Percentiles rank a stretch among this genome's conserved stretches.
phyloP scores from a whole-genome alignment of 2,329 filamentous ascomycete genomes.

The Aphanocladium album region DNA sequence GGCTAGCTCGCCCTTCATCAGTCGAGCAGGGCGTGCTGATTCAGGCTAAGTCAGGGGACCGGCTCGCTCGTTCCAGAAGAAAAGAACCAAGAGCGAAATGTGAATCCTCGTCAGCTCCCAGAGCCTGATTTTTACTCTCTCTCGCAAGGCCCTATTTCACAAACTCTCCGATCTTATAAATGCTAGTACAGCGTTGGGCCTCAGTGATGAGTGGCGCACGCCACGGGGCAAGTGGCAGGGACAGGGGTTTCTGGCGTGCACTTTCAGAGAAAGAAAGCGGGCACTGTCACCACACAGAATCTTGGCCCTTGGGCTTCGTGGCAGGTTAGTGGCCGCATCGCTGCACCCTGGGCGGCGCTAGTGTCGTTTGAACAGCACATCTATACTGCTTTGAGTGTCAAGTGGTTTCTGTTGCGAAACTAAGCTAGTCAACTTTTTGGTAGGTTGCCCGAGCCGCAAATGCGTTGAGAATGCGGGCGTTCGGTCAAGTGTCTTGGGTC shows the following conservation, averaged over 20 bases:
- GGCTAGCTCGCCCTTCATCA: neutral
- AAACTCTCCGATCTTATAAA: neutral
- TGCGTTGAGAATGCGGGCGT: neutral
- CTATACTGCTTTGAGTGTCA: neutral
- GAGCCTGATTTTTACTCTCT: neutral
- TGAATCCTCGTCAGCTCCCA: neutral
- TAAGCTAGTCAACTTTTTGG: conserved; percentile 6
- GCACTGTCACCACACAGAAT: neutral
- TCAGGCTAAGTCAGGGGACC: neutral
- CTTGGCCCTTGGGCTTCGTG: neutral
- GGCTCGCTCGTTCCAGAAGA: neutral
- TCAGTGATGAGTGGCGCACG: conserved; percentile 3
- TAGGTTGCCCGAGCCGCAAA: neutral
- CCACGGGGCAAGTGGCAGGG: neutral
- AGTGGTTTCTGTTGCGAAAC: neutral
- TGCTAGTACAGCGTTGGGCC: neutral
- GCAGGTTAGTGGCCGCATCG: neutral
- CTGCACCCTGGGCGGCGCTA: neutral
- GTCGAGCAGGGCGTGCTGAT: neutral
- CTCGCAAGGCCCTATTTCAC: neutral
- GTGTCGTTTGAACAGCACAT: neutral
- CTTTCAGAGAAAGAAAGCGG: neutral
- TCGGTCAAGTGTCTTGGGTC: neutral
- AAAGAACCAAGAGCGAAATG: neutral
- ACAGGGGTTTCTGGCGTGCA: neutral